phyloP scores from a whole-genome alignment of 75 land plant species.

The Pinus taeda region DNA sequence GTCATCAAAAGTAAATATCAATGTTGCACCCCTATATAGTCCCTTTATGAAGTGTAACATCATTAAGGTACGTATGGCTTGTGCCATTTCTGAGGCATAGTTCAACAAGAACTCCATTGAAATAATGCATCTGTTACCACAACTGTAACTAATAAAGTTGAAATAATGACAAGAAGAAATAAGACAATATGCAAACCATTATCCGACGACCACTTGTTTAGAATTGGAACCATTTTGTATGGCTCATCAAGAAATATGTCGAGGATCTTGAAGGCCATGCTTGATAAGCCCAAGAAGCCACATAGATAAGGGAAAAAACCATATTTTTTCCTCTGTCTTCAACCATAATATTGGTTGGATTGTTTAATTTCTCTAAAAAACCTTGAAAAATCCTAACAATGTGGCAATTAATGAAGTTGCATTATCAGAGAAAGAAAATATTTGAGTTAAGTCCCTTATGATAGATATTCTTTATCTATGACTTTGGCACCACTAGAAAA shows the following conservation, averaged over 20 bases:
- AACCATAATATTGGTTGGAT: background rate
- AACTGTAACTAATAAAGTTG: conserved; percentile 54
- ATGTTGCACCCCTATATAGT: too few species aligned
- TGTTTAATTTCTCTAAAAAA: conserved; percentile 60
- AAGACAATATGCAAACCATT: conserved; percentile 29
- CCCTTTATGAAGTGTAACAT: too few species aligned
- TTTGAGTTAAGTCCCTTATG: too few species aligned
- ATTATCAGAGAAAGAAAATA: too few species aligned
- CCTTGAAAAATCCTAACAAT: conserved; percentile 24
- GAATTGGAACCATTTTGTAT: background rate
- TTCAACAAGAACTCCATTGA: too few species aligned
- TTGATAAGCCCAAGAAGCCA: background rate
- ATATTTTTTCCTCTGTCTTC: background rate
- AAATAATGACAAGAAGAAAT: conserved; percentile 36
- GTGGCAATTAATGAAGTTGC: too few species aligned
- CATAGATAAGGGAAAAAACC: background rate
- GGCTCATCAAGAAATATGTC: background rate
- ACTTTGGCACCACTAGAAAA: too few species aligned
- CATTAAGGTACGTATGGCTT: too few species aligned
- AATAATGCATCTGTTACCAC: conserved; percentile 59
- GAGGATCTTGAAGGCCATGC: background rate
- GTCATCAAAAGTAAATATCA: too few species aligned
- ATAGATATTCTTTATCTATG: too few species aligned
- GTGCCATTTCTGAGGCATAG: too few species aligned
- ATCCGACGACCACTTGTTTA: conserved; percentile 35